Evolutionary conservation across 129 eudicot genomes (phyloP).

Genomic region (Dittrichia graveolens): DNA sequence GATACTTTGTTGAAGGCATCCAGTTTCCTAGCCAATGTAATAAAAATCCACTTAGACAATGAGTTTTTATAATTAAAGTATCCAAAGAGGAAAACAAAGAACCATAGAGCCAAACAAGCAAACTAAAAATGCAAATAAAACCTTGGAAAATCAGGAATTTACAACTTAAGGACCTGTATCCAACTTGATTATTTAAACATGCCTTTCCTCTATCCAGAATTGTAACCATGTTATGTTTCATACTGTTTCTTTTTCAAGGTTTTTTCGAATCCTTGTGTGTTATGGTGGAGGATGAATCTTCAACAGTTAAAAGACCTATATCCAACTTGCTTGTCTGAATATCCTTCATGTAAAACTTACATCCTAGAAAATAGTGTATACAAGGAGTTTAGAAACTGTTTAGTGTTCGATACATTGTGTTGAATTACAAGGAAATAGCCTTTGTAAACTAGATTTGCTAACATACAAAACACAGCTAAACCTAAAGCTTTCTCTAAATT

Average conservation of each 20-base stretch:
- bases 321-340: no score
- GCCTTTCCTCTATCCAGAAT: not conserved
- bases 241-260: not conserved
- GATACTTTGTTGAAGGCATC: constrained; percentile 28
- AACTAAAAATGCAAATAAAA: not conserved
- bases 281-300: not conserved
- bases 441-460: not conserved
- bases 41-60: constrained; percentile 19
- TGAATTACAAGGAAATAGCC: not conserved
- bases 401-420: not conserved
- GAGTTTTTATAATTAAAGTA: not conserved
- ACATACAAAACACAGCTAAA: no score
- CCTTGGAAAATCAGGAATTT: not conserved
- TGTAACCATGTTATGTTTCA: not conserved
- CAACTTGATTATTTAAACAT: not conserved
- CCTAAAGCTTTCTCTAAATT: not conserved
- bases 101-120: constrained; percentile 8
- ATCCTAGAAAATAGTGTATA: not conserved
- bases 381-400: not conserved
- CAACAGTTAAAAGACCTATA: no score
- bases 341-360: constrained; percentile 4
- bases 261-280: not conserved
- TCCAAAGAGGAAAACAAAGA: constrained; percentile 7
- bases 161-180: no score
- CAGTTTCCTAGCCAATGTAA: constrained; percentile 37